These are phyloP conservation scores for Arthrinium phaeospermum DNA, from an alignment of 2,329 filamentous ascomycete genomes.

Conservation along the genomic window DNA sequence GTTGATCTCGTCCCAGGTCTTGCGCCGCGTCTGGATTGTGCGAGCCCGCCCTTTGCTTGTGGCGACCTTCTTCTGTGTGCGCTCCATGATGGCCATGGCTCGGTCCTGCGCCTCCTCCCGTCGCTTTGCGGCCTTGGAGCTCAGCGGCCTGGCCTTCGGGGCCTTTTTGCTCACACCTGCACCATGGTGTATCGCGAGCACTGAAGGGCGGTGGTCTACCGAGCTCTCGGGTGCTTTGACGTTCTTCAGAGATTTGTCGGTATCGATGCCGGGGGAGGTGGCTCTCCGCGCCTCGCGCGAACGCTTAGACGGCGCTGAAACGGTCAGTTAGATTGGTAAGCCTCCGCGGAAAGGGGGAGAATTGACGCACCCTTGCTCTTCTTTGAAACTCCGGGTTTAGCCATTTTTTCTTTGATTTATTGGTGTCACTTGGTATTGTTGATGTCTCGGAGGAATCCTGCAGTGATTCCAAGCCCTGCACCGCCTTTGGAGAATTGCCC, in stretches of 20 bases:
- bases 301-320: conserved; percentile 66
- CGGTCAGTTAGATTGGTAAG: conserved; percentile 19
- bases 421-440: conserved; percentile 14
- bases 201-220: conserved; percentile 62
- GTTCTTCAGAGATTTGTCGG: conserved; percentile 73
- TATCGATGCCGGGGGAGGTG: conserved; percentile 71
- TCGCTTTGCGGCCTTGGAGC: conserved; percentile 60
- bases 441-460: conserved; percentile 7
- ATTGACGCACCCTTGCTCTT: conserved; percentile 37
- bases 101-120: conserved; percentile 64
- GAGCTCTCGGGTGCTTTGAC: conserved; percentile 56
- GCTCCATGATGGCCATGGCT: conserved; percentile 64
- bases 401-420: conserved; percentile 35
- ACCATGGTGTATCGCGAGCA: conserved; percentile 70
- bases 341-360: background rate
- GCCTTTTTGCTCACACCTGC: conserved; percentile 73
- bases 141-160: conserved; percentile 63
- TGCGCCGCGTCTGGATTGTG: conserved; percentile 54
- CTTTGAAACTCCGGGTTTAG: conserved; percentile 40
- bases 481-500: background rate
- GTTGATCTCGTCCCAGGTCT: conserved; percentile 66
- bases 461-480: background rate
- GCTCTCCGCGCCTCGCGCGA: conserved; percentile 78
- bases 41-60: conserved; percentile 58
- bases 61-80: conserved; percentile 60